Base-by-base conservation (phyloP, 2,329 filamentous ascomycete genomes). In the Hyphodiscus sp. region DNA sequence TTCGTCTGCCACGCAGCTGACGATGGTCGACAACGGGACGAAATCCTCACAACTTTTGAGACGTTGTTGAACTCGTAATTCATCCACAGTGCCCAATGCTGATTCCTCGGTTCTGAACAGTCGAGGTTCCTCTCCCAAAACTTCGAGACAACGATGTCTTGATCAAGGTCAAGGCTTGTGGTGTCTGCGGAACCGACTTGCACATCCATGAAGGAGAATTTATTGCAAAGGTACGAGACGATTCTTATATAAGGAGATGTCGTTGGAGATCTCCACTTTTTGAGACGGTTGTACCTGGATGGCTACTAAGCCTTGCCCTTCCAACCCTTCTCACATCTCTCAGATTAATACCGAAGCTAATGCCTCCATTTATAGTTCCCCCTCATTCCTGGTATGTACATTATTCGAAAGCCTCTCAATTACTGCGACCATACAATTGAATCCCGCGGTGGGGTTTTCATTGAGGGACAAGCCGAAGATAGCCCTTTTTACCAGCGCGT, bases 201-300 rank as follows among this genome's bases (percentile, higher is more conserved):
- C 80, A 84, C 64, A 83, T 83, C 63, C 83, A 87, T 65, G 80
- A 86, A 68, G 85, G 84, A 64, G 83, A 87, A 70, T 87, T 87
- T 61, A 71, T 78, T 62, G 74, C 75, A 63, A 76, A 76, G 70
- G 74, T 76, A 68, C 55, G 70, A 53, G 47, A 30, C 23, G 49
- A 51, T 56, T 58, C 58, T 58, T 60, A 62, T 60, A 56, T 55
- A 33, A 33, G 11, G 47, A 38, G 11, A 18, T 20, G 16, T 38
- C 33, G 16, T 47, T 42, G 20, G 42, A 33, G 20, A 33, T 51
- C 52, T 54, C 54, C 57, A 56, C 56, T 51, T 51, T 56, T 33
- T n/a, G 38, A 19, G 18, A 44, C 51, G 41, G 20, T 41, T 4
- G 6, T 38, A 63, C 60, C 63, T 58, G 57, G 63, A 63, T 64